These are phyloP conservation scores for Neobulgaria alba DNA, from an alignment of 2,329 filamentous ascomycete genomes.

Conservation along the genomic window DNA sequence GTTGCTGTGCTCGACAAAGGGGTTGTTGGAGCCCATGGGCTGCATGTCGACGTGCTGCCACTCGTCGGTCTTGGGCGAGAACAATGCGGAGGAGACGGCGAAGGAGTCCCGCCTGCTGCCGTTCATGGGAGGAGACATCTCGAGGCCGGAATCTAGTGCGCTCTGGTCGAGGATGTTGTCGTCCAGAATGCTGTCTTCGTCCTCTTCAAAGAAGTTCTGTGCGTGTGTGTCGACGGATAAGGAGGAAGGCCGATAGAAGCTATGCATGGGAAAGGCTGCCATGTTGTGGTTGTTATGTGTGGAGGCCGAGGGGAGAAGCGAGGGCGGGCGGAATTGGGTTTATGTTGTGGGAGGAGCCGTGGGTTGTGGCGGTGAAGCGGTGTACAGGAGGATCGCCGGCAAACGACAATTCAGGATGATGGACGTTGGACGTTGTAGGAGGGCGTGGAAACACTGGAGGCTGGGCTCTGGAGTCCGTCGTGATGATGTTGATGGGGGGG, in stretches of 20 bases:
- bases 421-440: neutral
- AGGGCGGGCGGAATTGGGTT: constrained; percentile 14
- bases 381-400: constrained; percentile 2
- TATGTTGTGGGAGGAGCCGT: constrained; percentile 4
- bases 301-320: constrained; percentile 17
- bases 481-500: too few relatives aligned
- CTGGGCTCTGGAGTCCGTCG: too few relatives aligned
- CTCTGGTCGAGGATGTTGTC: constrained; percentile 52
- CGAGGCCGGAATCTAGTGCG: constrained; percentile 50
- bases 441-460: too few relatives aligned
- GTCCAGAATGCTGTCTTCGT: constrained; percentile 51
- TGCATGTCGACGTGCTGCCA: constrained; percentile 60
- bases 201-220: constrained; percentile 52
- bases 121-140: constrained; percentile 55
- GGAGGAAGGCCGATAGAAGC: constrained; percentile 25
- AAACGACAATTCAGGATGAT: neutral
- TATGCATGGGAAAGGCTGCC: constrained; percentile 27
- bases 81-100: constrained; percentile 47
- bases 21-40: constrained; percentile 53
- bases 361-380: constrained; percentile 23
- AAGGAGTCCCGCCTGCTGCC: constrained; percentile 57
- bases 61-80: constrained; percentile 57
- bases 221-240: constrained; percentile 28
- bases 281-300: constrained; percentile 18
- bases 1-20: constrained; percentile 47